phyloP scores from a whole-genome alignment of 805 yeast species.

The Pichia paraexigua region DNA sequence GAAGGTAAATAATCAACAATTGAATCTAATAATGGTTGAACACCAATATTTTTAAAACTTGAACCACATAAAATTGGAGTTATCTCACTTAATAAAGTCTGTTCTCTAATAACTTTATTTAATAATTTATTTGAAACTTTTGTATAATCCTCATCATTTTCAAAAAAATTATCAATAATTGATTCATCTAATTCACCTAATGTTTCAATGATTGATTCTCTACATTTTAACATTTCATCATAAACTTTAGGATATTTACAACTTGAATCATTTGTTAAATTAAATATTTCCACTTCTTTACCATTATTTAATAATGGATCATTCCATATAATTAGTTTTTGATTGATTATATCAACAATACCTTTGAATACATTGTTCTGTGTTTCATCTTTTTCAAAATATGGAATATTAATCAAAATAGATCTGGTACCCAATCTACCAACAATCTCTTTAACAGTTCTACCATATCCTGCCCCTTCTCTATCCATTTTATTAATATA shows the following conservation, averaged over 20 bases:
- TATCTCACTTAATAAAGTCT: conserved; percentile 50
- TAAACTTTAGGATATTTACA: conserved; percentile 27
- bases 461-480: conserved; percentile 87
- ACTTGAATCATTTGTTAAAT: conserved; percentile 26
- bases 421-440: conserved; percentile 67
- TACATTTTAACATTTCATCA: conserved; percentile 44
- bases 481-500: conserved; percentile 95
- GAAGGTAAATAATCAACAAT: conserved; percentile 72
- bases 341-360: conserved; percentile 65
- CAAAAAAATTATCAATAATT: conserved; percentile 70
- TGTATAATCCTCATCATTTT: conserved; percentile 60
- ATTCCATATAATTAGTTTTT: conserved; percentile 50
- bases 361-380: conserved; percentile 47
- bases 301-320: conserved; percentile 35
- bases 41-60: conserved; percentile 86
- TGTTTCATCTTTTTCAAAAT: conserved; percentile 40
- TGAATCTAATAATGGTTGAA: conserved; percentile 88
- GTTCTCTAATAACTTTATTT: conserved; percentile 51
- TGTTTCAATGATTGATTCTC: conserved; percentile 77
- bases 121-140: conserved; percentile 48
- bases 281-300: conserved; percentile 39
- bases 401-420: conserved; percentile 70
- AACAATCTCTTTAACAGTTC: conserved; percentile 81
- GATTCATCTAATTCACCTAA: conserved; percentile 76
- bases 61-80: conserved; percentile 91